Conservation (phyloP, 345 rosid genomes). For the Diplotaxis tenuifolia region DNA sequence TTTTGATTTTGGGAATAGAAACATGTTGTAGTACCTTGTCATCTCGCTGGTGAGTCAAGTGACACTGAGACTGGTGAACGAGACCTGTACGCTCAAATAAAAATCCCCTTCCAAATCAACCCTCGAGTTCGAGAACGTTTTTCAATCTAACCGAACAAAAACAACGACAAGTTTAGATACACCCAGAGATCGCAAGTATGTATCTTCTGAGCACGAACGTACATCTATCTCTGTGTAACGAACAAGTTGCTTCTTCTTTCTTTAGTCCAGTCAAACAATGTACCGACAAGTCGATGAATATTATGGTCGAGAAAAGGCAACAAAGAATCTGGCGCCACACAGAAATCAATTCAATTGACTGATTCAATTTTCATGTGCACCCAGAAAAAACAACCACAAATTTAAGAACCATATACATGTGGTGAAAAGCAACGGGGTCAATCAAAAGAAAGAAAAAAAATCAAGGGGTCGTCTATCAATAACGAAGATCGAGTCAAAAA, state of each 20-base stretch:
- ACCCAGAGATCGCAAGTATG: background rate
- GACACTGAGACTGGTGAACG: background rate
- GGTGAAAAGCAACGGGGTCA: background rate
- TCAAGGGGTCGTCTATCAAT: background rate
- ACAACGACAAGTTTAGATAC: background rate
- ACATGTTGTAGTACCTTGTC: background rate
- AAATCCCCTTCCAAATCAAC: too few species aligned
- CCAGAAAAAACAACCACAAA: too few species aligned
- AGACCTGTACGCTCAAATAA: background rate
- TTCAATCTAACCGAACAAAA: background rate
- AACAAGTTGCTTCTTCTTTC: background rate
- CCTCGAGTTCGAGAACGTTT: background rate
- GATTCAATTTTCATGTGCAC: background rate
- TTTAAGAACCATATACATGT: background rate
- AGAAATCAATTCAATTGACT: background rate
- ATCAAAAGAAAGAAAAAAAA: too few species aligned
- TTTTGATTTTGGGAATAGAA: background rate
- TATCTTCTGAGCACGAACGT: background rate
- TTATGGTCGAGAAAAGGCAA: background rate
- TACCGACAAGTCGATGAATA: background rate
- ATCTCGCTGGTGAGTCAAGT: constrained; percentile 1
- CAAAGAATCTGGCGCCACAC: background rate
- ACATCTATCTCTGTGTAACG: background rate
- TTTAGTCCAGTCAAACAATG: background rate
- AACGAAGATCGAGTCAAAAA: background rate